Conservation (phyloP, 1,139 yeast genomes). For the Pichia sp. region DNA sequence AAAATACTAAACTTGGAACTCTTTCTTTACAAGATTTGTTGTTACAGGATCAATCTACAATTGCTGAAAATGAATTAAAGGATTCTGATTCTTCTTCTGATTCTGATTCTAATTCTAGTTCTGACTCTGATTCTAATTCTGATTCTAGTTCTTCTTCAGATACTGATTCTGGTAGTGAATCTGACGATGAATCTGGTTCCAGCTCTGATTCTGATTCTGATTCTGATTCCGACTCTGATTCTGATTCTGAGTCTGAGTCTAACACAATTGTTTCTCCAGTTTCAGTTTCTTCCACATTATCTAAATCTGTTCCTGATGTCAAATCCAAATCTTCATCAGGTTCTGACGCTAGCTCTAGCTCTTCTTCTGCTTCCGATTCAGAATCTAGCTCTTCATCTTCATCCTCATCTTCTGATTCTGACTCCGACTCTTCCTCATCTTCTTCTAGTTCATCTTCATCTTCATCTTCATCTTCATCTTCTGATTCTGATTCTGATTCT, state of each 20-base stretch:
- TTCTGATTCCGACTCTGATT: constrained; percentile 23
- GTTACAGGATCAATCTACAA: constrained; percentile 1
- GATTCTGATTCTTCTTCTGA: constrained; percentile 8
- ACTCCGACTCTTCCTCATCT: constrained; percentile 11
- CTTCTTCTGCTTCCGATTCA: constrained; percentile 17
- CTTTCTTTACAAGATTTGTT: constrained; percentile 5
- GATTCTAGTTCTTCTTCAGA: constrained; percentile 12
- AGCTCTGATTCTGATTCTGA: constrained; percentile 16
- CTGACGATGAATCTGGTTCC: constrained; percentile 12
- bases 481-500: constrained; percentile 24
- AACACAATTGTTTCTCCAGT: constrained; percentile 3
- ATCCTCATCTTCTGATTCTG: constrained; percentile 5
- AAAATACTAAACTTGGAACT: constrained; percentile 2
- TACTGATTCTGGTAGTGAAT: constrained; percentile 25
- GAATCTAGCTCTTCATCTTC: constrained; percentile 17
- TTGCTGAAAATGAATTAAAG: constrained; percentile 1
- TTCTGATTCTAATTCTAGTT: constrained; percentile 19
- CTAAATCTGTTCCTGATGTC: constrained; percentile 5
- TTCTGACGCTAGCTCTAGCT: constrained; percentile 22
- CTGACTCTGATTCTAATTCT: constrained; percentile 6
- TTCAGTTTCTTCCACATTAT: constrained; percentile 19
- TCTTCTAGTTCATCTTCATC: constrained; percentile 20
- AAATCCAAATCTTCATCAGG: constrained; percentile 12
- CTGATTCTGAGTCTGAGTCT: constrained; percentile 14
- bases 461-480: constrained; percentile 18